Conservation (phyloP, 345 rosid genomes). For the Moricandia arvensis region DNA sequence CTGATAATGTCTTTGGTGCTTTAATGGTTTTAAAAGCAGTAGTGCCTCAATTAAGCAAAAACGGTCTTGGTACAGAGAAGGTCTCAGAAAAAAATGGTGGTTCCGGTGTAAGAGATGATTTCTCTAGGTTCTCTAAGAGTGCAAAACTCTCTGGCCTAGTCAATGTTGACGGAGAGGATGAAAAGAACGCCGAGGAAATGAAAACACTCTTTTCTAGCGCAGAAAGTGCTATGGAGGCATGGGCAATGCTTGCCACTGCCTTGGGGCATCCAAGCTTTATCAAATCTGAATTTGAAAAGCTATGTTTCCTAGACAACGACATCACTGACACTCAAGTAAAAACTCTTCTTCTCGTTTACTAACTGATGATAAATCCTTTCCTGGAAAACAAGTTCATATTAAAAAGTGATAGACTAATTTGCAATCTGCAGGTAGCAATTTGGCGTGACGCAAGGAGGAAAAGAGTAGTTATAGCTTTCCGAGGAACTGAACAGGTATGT, state of each 20-base stretch:
- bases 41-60: constrained; percentile 68
- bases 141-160: constrained; percentile 45
- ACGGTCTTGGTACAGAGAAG: constrained; percentile 36
- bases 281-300: constrained; percentile 92
- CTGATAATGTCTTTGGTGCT: constrained; percentile 86
- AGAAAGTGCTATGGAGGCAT: constrained; percentile 98
- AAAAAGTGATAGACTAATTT: constrained; percentile 31
- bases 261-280: constrained; percentile 93
- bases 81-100: constrained; percentile 18
- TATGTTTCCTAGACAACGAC: constrained; percentile 82
- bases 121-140: constrained; percentile 26
- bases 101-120: constrained; percentile 29
- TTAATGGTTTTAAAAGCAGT: constrained; percentile 79
- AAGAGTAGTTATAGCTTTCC: constrained; percentile 84
- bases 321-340: constrained; percentile 87
- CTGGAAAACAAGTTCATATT: constrained; percentile 4
- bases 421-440: constrained; percentile 69
- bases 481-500: constrained; percentile 96
- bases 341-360: constrained; percentile 20
- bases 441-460: constrained; percentile 87
- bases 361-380: background rate
- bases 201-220: constrained; percentile 74
- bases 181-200: constrained; percentile 85
- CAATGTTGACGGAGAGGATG: constrained; percentile 46
- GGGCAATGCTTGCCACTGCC: constrained; percentile 99